A percentile compares a stretch with the other conserved stretches of the same genome.
Evolutionary conservation across 495 filamentous ascomycete genomes (phyloP).

Genomic region (Podospora australis): DNA sequence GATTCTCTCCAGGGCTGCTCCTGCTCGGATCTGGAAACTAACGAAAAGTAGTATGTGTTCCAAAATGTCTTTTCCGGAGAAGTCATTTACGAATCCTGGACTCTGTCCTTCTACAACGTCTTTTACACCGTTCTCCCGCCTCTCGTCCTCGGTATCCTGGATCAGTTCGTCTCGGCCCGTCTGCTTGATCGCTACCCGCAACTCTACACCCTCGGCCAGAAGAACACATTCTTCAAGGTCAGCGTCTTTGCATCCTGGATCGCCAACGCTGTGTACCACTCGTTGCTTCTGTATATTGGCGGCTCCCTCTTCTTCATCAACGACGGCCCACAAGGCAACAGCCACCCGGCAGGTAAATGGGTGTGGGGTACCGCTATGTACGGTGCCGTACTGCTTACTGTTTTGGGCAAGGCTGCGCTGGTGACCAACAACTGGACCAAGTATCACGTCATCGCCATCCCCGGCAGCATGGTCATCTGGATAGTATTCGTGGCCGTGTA

Average conservation of each 20-base stretch:
- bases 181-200: slow-evolving; percentile 97
- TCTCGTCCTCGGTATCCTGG: slow-evolving; percentile 91
- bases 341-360: slow-evolving; percentile 85
- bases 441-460: slow-evolving; percentile 92
- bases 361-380: slow-evolving; percentile 93
- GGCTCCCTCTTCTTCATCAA: slow-evolving; percentile 71
- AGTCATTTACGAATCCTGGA: slow-evolving; percentile 99
- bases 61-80: slow-evolving; percentile 97
- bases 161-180: slow-evolving; percentile 95
- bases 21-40: too few relatives aligned
- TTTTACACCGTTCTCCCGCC: slow-evolving; percentile 95
- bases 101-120: slow-evolving; percentile 97
- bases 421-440: slow-evolving; percentile 99
- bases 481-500: slow-evolving; percentile 84
- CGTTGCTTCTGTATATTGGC: slow-evolving; percentile 80
- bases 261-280: slow-evolving; percentile 91
- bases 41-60: slow-evolving; percentile 85
- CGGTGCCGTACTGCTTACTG: slow-evolving; percentile 81
- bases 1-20: background rate
- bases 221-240: slow-evolving; percentile 86
- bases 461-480: slow-evolving; percentile 89
- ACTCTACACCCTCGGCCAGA: slow-evolving; percentile 87
- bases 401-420: slow-evolving; percentile 90
- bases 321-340: slow-evolving; percentile 69
- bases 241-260: slow-evolving; percentile 92